Percentiles rank a stretch among this genome's conserved stretches.
Conservation (phyloP, 179 eudicot genomes). For the Beta corolliflora region DNA sequence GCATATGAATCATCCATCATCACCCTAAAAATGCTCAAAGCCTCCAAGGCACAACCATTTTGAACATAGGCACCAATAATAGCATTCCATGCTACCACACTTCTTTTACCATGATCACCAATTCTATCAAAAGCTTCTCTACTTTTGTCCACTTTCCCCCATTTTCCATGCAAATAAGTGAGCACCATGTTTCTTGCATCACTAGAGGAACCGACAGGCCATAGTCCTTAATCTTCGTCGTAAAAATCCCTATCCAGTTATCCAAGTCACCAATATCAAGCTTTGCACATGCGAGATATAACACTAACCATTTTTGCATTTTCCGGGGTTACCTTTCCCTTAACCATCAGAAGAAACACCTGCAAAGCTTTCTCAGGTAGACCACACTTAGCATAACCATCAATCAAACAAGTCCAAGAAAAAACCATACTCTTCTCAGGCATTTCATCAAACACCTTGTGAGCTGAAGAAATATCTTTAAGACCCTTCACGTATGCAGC, state of each 20-base stretch:
- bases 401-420: constrained; percentile 74
- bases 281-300: constrained; percentile 68
- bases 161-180: constrained; percentile 66
- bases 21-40: constrained; percentile 48
- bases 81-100: constrained; percentile 78
- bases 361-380: constrained; percentile 53
- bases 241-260: constrained; percentile 50
- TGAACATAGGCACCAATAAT: constrained; percentile 69
- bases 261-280: constrained; percentile 36
- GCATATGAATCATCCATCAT: constrained; percentile 45
- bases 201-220: constrained; percentile 9
- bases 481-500: constrained; percentile 57
- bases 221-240: constrained; percentile 24
- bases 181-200: constrained; percentile 55
- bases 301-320: constrained; percentile 68
- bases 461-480: constrained; percentile 52
- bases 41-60: constrained; percentile 62
- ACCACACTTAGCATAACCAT: constrained; percentile 59
- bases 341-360: constrained; percentile 53
- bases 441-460: constrained; percentile 72
- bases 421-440: constrained; percentile 48
- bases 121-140: constrained; percentile 64
- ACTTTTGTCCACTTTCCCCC: constrained; percentile 49
- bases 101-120: constrained; percentile 48
- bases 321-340: constrained; percentile 48